Base-by-base conservation (phyloP, 140 eudicot species). In the Senecio squalidus region DNA sequence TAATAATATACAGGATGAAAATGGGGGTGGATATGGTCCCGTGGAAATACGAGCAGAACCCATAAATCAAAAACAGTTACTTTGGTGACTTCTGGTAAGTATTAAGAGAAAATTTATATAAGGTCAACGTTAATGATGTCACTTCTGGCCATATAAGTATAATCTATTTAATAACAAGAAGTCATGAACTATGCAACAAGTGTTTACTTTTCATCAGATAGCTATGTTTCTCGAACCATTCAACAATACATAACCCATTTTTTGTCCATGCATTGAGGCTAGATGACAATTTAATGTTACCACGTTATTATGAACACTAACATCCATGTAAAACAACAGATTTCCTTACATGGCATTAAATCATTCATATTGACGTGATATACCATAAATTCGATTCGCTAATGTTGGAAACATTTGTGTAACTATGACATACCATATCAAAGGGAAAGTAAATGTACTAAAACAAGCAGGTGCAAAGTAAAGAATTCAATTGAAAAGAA, bases 401-500 rank as follows among this genome's bases (percentile, higher is more conserved):
- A 18, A 30, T 26, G 16, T 67, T 36, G 60, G 31, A 13, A 48
- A 47, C 13, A 36, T 31, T 24, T 58, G 67, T 26, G 55, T n/a
- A 11, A 13, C 17, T 34, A 28, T 15, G 10, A 64, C 26, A 47
- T 29, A 29, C 2, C 2, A 53, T 24, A 48, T 53, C 34, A 36
- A 47, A 45, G n/a, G n/a, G n/a, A n/a, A n/a, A n/a, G n/a, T n/a
- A n/a, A n/a, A n/a, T n/a, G n/a, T n/a, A n/a, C n/a, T n/a, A n/a
- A n/a, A n/a, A n/a, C n/a, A n/a, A n/a, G n/a, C n/a, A 31, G 13
- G 11, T 26, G 50, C 33, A 20, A 33, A 64, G 54, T 55, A 69
- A 74, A 55, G 62, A 66, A 71, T 70, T 69, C 70, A 65, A 74
- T 67, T 66, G 55, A 66, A 73, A 80, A 68, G 70, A 78, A 73